Conservation (phyloP, 331 rosid species). For the Spiraea crenata region DNA sequence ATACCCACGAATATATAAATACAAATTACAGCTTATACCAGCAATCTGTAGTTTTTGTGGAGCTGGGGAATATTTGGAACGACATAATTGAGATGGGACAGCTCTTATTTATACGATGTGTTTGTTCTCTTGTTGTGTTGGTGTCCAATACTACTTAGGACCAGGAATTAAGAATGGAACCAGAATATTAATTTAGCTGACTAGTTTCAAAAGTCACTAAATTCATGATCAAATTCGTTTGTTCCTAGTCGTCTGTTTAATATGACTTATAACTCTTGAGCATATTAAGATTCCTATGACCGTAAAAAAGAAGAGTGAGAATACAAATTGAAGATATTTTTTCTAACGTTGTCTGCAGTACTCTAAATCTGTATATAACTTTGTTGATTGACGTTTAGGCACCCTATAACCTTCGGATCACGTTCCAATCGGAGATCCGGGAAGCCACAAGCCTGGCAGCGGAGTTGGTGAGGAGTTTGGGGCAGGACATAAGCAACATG, state of each 20-base stretch:
- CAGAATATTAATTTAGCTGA: background rate
- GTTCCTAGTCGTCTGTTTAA: background rate
- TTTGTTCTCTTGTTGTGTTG: slow-evolving; percentile 21
- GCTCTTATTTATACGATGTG: slow-evolving; percentile 7
- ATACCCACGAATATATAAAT: no score
- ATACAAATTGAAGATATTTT: background rate
- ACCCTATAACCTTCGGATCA: slow-evolving; percentile 52
- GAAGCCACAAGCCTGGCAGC: slow-evolving; percentile 64
- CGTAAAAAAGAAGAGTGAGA: background rate
- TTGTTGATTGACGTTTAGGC: slow-evolving; percentile 37
- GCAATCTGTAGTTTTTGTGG: background rate
- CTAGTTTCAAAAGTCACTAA: background rate
- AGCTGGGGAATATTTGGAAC: slow-evolving; percentile 15
- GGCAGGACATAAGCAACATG: slow-evolving; percentile 57
- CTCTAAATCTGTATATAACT: background rate
- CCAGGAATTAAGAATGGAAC: slow-evolving; percentile 3
- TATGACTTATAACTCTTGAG: background rate
- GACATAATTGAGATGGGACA: slow-evolving; percentile 11
- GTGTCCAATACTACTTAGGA: background rate
- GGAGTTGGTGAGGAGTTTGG: slow-evolving; percentile 51
- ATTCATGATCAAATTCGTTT: background rate
- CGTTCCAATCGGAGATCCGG: slow-evolving; percentile 53
- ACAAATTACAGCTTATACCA: background rate
- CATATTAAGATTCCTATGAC: slow-evolving; percentile 7
- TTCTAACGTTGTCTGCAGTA: background rate